Conservation (phyloP, 495 filamentous ascomycete species). For the Neurospora sublineolata region DNA sequence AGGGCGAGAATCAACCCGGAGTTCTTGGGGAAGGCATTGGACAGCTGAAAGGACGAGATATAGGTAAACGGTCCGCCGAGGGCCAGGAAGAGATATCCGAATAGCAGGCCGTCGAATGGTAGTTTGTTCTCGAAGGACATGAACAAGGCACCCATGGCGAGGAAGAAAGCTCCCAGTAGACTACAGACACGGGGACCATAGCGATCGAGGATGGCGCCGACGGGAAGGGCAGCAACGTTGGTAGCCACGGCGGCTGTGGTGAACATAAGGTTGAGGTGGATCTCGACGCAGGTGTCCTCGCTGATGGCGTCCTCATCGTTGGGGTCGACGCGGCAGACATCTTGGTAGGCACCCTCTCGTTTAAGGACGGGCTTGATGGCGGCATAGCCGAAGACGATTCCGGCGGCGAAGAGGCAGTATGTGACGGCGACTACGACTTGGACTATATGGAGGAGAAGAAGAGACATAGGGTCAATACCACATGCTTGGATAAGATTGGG, state of each 20-base stretch:
- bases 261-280: conserved; percentile 87
- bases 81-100: conserved; percentile 71
- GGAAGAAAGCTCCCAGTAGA: conserved; percentile 56
- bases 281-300: conserved; percentile 54
- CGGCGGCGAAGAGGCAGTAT: conserved; percentile 74
- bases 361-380: conserved; percentile 76
- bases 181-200: conserved; percentile 72
- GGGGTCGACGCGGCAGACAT: conserved; percentile 37
- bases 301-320: conserved; percentile 39
- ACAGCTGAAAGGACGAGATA: conserved; percentile 86
- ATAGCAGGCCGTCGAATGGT: conserved; percentile 60
- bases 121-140: conserved; percentile 59
- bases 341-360: conserved; percentile 58
- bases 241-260: conserved; percentile 82
- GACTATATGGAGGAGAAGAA: conserved; percentile 20
- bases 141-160: conserved; percentile 55
- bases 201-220: conserved; percentile 75
- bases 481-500: background rate
- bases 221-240: conserved; percentile 65
- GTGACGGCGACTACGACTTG: conserved; percentile 57
- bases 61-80: conserved; percentile 84
- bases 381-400: conserved; percentile 74
- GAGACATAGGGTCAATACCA: conserved; percentile 5
- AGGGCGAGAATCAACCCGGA: conserved; percentile 78
- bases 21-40: conserved; percentile 76